Base-by-base conservation (phyloP, 1,284 basidiomycete species). In the Cryptococcus depauperatus region DNA sequence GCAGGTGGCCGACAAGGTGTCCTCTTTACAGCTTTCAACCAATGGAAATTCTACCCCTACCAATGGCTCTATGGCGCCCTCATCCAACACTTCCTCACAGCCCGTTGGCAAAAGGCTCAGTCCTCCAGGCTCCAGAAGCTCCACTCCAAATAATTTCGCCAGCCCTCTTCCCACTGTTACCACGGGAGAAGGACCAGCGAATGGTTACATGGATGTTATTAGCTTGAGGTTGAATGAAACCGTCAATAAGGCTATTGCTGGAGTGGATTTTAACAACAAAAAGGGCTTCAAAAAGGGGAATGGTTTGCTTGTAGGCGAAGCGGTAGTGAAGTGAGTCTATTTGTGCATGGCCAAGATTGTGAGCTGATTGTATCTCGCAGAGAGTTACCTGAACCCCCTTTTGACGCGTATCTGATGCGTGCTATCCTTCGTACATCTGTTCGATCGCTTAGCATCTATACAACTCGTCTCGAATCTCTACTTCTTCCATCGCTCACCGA, bases 341-440 rank as follows among this genome's bases (percentile, higher is more conserved):
- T 14, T 22, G 11, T 11, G n/a, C 23, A 32, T 21, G 10, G 16
- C n/a, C 19, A 14, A n/a, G 11, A 27, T 2, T 22, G 9, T 7
- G 13, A 16, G 43, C 55, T 59, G 45, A 56, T 42, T 29, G 2
- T 29, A 27, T n/a, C 4, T 32, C 16, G 18, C 25, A 66, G 64
- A 40, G 69, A 69, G 37, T 50, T 71, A 6, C 69, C 69, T 0
- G 45, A 48, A 19, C 65, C 65, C 5, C 52, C 63, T 6, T 56
- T 58, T 26, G 69, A 71, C 54, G 61, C 68, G 2, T 71, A 71
- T 51, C 59, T 71, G 35, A 57, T 70, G n/a, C 64, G 69, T 27
- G 69, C 69, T 3, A 59, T 71, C 7, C 58, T 71, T 35, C 65
- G 69, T 38, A 68, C 64, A 11, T 48, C 63, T 9, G 64, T 69